Conservation (phyloP, 495 filamentous ascomycete genomes). For the Usnea hakonensis region DNA sequence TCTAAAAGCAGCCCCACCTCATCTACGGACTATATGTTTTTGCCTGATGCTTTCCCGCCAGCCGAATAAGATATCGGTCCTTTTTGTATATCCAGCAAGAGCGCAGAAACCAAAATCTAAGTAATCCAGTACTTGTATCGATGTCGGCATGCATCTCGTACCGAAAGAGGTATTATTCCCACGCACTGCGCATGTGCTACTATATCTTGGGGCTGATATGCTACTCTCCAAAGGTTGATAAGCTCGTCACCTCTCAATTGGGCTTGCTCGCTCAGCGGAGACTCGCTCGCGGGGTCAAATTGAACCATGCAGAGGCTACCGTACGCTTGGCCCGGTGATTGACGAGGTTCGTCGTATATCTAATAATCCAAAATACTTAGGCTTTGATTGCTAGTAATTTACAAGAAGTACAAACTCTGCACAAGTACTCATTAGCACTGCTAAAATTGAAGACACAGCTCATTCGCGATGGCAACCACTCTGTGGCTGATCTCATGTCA, state of each 20-base stretch:
- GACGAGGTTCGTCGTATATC: constrained; percentile 5
- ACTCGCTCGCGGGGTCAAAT: constrained; percentile 76
- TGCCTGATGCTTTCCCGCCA: too few species aligned
- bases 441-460: constrained; percentile 42
- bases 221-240: constrained; percentile 65
- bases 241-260: constrained; percentile 86
- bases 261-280: constrained; percentile 83
- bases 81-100: not conserved
- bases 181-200: not conserved
- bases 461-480: constrained; percentile 93
- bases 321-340: constrained; percentile 41
- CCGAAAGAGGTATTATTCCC: constrained; percentile 66
- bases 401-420: constrained; percentile 59
- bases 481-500: constrained; percentile 86
- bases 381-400: constrained; percentile 85
- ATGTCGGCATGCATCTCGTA: constrained; percentile 63
- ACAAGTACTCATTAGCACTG: not conserved
- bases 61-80: not conserved
- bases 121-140: not conserved
- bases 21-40: too few species aligned
- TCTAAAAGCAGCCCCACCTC: not conserved
- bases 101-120: not conserved
- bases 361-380: constrained; percentile 35
- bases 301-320: constrained; percentile 88
- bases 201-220: constrained; percentile 10